Evolutionary conservation across 257 asterid species (phyloP).

Genomic region (Capsicum baccatum): DNA sequence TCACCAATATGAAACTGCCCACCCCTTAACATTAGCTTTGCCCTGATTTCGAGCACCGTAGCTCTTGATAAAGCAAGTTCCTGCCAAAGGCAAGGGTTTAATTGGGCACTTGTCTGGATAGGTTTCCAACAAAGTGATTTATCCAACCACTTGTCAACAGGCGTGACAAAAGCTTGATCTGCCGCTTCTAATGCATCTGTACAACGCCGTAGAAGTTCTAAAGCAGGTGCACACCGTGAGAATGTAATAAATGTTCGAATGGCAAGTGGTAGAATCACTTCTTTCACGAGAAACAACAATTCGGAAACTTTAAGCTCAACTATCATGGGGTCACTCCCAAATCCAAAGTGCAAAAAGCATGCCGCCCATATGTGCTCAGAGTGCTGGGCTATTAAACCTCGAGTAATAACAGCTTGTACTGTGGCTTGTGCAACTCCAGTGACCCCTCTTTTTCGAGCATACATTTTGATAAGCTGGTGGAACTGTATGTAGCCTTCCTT

Average conservation of each 20-base stretch:
- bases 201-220: constrained; percentile 78
- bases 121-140: constrained; percentile 90
- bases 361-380: constrained; percentile 87
- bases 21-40: constrained; percentile 90
- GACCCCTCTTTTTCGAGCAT: constrained; percentile 64
- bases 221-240: constrained; percentile 72
- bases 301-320: constrained; percentile 71
- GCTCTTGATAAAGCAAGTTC: constrained; percentile 92
- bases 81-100: constrained; percentile 94
- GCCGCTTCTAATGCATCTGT: constrained; percentile 85
- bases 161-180: constrained; percentile 72
- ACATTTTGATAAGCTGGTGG: constrained; percentile 56
- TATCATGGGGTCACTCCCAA: constrained; percentile 65
- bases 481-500: constrained; percentile 67
- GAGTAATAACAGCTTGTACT: constrained; percentile 64
- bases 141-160: constrained; percentile 86
- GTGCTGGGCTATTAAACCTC: constrained; percentile 51
- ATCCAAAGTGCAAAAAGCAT: constrained; percentile 70
- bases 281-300: constrained; percentile 64
- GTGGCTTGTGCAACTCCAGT: constrained; percentile 65
- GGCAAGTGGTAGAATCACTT: constrained; percentile 70
- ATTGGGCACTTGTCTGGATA: constrained; percentile 76
- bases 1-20: constrained; percentile 85
- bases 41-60: constrained; percentile 79
- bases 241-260: constrained; percentile 63